Percentiles rank a stretch among this genome's conserved stretches.
phyloP scores from a whole-genome alignment of 2,329 filamentous ascomycete species.

The Dryadomyces sulphureus region DNA sequence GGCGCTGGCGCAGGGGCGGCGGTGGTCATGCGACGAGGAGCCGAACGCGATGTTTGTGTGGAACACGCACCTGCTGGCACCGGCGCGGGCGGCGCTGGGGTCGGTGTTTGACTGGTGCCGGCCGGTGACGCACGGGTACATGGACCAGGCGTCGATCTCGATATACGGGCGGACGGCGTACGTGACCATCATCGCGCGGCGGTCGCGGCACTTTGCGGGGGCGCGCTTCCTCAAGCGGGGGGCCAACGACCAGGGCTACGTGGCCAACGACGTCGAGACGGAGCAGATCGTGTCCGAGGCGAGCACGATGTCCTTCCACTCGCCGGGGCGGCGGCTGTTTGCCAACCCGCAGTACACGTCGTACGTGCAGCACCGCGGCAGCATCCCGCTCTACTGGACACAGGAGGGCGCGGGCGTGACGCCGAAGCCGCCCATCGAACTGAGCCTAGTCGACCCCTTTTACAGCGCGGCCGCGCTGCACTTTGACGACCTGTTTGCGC shows the following conservation, averaged over 20 bases:
- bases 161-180: conserved; percentile 83
- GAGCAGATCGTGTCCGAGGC: conserved; percentile 97
- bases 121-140: conserved; percentile 89
- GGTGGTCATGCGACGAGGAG: conserved; percentile 44
- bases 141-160: conserved; percentile 74
- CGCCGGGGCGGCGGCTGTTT: conserved; percentile 71
- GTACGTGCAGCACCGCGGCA: conserved; percentile 91
- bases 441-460: conserved; percentile 93
- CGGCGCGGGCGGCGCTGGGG: conserved; percentile 53
- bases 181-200: conserved; percentile 82
- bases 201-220: conserved; percentile 86
- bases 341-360: conserved; percentile 88
- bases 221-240: conserved; percentile 89
- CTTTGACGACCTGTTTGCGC: conserved; percentile 85
- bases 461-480: conserved; percentile 86
- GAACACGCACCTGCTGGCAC: conserved; percentile 80
- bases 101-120: conserved; percentile 92
- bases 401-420: conserved; percentile 92
- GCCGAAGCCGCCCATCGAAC: conserved; percentile 88
- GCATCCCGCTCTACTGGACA: conserved; percentile 94
- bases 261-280: conserved; percentile 97
- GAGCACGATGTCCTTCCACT: conserved; percentile 88
- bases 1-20: conserved; percentile 49
- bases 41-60: conserved; percentile 96
- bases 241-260: conserved; percentile 85